Evolutionary conservation across 202 grass and related monocot species (phyloP).

Genomic region (Setaria italica): DNA sequence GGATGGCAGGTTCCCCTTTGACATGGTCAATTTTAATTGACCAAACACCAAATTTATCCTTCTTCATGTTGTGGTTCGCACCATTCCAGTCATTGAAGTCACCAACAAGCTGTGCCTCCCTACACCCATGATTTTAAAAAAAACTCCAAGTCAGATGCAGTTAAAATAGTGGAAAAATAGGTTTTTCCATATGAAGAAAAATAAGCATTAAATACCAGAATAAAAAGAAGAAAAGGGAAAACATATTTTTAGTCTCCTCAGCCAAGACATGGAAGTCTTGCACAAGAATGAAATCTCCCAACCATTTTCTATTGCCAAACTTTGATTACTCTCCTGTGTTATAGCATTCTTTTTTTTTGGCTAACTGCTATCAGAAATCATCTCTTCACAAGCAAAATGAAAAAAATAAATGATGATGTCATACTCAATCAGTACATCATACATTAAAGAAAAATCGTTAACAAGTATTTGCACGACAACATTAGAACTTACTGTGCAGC

Average conservation of each 20-base stretch:
- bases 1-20: slow-evolving; percentile 66
- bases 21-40: slow-evolving; percentile 69
- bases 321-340: slow-evolving; percentile 7
- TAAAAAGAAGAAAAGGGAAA: neutral
- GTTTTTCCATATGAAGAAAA: neutral
- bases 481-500: slow-evolving; percentile 81
- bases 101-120: slow-evolving; percentile 93
- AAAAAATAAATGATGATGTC: neutral
- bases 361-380: neutral
- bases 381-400: neutral
- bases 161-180: neutral
- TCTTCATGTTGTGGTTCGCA: slow-evolving; percentile 76
- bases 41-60: slow-evolving; percentile 88
- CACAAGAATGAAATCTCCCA: slow-evolving; percentile 24
- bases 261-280: neutral
- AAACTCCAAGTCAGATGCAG: slow-evolving; percentile 20
- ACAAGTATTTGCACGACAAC: neutral
- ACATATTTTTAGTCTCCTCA: slow-evolving; percentile 1
- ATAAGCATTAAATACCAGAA: neutral
- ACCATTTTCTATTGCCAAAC: slow-evolving; percentile 15
- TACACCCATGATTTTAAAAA: slow-evolving; percentile 40
- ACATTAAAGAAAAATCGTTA: slow-evolving; percentile 16
- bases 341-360: neutral
- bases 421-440: neutral
- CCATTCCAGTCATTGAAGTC: slow-evolving; percentile 95